Percentiles rank a stretch among this genome's conserved stretches.
Conservation (phyloP, 176 grass and related monocot species). For the Puccinellia tenuiflora region DNA sequence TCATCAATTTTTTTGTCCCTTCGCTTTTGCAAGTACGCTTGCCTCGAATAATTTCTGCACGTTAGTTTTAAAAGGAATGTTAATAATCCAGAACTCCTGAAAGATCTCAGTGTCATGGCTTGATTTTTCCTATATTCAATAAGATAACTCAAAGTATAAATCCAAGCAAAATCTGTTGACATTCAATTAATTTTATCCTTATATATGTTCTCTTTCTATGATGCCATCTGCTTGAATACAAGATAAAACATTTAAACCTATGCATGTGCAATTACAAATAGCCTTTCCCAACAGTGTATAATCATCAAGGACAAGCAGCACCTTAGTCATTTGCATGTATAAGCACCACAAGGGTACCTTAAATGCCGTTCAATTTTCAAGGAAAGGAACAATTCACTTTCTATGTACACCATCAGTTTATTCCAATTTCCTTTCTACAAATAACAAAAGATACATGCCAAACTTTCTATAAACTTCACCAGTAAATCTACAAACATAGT, state of each 20-base stretch:
- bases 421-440: background rate
- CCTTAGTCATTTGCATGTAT: background rate
- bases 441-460: background rate
- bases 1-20: constrained; percentile 92
- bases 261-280: background rate
- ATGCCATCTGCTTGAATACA: background rate
- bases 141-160: background rate
- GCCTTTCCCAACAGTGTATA: background rate
- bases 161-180: constrained; percentile 2
- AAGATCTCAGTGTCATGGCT: background rate
- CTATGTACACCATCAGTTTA: background rate
- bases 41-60: constrained; percentile 83
- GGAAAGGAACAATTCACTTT: background rate
- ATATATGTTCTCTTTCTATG: background rate
- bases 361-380: background rate
- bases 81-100: background rate
- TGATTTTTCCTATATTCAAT: background rate
- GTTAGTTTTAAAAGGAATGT: constrained; percentile 7
- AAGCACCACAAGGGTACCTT: background rate
- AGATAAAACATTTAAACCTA: constrained; percentile 9
- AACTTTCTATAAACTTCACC: background rate
- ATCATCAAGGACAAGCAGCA: background rate
- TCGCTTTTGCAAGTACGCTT: constrained; percentile 75
- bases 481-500: background rate
- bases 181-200: background rate